phyloP scores from a whole-genome alignment of 805 yeast species.

The Diddensiella santjacobensis region DNA sequence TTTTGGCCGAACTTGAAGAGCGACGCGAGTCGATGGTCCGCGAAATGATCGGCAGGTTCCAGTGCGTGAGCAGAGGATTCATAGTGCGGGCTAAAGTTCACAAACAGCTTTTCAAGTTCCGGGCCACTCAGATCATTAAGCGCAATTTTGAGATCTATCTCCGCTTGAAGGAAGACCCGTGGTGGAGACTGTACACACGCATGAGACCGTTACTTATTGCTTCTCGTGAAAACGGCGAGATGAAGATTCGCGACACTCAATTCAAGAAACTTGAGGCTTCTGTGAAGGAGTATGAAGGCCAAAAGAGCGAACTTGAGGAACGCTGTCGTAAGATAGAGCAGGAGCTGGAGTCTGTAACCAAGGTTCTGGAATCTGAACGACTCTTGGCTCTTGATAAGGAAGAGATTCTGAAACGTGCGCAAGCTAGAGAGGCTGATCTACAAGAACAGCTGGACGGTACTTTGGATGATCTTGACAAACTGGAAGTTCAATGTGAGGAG shows the following conservation, averaged over 20 bases:
- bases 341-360: conserved; percentile 31
- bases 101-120: conserved; percentile 51
- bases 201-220: conserved; percentile 74
- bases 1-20: conserved; percentile 72
- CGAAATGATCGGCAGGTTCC: conserved; percentile 54
- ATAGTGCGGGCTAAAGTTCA: conserved; percentile 48
- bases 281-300: conserved; percentile 28
- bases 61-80: conserved; percentile 64
- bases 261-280: conserved; percentile 32
- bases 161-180: conserved; percentile 51
- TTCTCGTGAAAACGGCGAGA: conserved; percentile 55
- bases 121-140: conserved; percentile 67
- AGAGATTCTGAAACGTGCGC: conserved; percentile 41
- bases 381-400: conserved; percentile 46
- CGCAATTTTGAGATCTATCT: conserved; percentile 54
- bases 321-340: conserved; percentile 26
- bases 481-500: conserved; percentile 32
- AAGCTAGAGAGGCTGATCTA: conserved; percentile 38
- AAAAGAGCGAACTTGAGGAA: conserved; percentile 27
- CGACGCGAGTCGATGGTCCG: conserved; percentile 64
- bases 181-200: conserved; percentile 71
- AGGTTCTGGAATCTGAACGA: conserved; percentile 39
- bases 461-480: conserved; percentile 32
- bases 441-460: conserved; percentile 31
- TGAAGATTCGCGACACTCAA: conserved; percentile 39